Conservation (phyloP, 768 basidiomycete genomes). For the Sporobolomyces pararoseus region DNA sequence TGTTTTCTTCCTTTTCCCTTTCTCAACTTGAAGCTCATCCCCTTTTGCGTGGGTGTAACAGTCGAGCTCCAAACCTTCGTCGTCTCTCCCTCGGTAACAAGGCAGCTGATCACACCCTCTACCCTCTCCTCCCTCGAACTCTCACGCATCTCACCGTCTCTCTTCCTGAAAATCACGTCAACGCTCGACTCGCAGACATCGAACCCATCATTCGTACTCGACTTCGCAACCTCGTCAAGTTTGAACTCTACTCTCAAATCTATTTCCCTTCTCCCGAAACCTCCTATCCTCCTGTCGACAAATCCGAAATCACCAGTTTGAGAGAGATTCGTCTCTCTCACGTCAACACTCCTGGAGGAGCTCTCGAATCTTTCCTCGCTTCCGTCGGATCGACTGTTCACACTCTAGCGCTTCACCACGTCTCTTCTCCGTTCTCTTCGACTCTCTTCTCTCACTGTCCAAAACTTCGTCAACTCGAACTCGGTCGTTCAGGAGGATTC, state of each 20-base stretch:
- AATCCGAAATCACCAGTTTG: background rate
- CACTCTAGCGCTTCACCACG: slow-evolving; percentile 25
- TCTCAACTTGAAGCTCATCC: background rate
- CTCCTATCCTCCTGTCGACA: background rate
- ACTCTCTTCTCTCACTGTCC: background rate
- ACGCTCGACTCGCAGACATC: slow-evolving; percentile 9
- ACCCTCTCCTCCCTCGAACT: background rate
- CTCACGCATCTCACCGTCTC: slow-evolving; percentile 28
- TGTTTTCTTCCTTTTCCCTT: background rate
- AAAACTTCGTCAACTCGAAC: slow-evolving; percentile 29
- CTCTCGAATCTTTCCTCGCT: background rate
- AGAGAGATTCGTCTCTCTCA: slow-evolving; percentile 36
- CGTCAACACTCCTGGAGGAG: background rate
- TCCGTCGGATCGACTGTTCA: slow-evolving; percentile 8
- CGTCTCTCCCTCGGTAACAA: slow-evolving; percentile 23
- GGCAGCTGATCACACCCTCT: slow-evolving; percentile 22
- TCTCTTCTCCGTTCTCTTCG: background rate
- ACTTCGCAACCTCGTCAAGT: background rate
- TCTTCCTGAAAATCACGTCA: background rate
- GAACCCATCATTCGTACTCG: background rate
- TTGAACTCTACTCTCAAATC: slow-evolving; percentile 31
- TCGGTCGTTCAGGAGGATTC: slow-evolving; percentile 16
- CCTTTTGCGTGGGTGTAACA: too few relatives aligned
- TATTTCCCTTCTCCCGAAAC: slow-evolving; percentile 27
- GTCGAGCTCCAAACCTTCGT: slow-evolving; percentile 2